Percentiles rank a stretch among this genome's conserved stretches.
phyloP scores from a whole-genome alignment of 192 early-diverging fungal genomes.

The Podila epigama region DNA sequence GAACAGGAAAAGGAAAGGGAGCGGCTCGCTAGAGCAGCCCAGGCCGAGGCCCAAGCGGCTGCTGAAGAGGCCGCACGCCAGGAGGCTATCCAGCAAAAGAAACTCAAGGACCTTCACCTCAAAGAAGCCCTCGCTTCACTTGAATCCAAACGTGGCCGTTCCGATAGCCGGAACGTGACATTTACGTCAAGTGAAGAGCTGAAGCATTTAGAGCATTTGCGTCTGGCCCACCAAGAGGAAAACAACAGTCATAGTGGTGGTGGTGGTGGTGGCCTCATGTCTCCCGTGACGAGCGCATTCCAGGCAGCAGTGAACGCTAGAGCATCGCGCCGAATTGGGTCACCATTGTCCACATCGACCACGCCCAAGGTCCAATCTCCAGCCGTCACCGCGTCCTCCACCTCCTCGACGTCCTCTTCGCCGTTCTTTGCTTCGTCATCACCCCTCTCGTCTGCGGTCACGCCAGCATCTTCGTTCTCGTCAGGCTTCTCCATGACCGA shows the following conservation, averaged over 20 bases:
- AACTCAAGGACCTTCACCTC: constrained; percentile 28
- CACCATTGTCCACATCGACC: too few species aligned
- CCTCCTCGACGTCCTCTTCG: background rate
- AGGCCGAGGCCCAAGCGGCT: background rate
- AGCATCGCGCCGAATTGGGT: background rate
- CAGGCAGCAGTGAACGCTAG: background rate
- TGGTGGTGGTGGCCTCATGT: background rate
- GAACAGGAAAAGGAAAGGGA: background rate
- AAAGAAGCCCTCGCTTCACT: constrained; percentile 40
- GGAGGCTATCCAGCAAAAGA: constrained; percentile 7
- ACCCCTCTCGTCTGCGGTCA: background rate
- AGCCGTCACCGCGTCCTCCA: background rate
- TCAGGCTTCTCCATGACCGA: too few species aligned
- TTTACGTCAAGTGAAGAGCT: constrained; percentile 31
- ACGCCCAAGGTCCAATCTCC: too few species aligned
- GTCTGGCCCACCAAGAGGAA: background rate
- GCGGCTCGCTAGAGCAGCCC: background rate
- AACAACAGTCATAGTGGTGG: background rate
- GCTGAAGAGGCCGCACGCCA: background rate
- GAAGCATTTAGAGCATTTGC: constrained; percentile 36
- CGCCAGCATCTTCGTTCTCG: background rate
- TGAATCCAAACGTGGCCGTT: constrained; percentile 19
- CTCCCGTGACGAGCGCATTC: background rate
- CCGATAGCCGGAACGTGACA: constrained; percentile 14
- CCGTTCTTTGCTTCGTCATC: background rate